phyloP scores from a whole-genome alignment of 2,329 filamentous ascomycete genomes.

The Bipolaris cookei region DNA sequence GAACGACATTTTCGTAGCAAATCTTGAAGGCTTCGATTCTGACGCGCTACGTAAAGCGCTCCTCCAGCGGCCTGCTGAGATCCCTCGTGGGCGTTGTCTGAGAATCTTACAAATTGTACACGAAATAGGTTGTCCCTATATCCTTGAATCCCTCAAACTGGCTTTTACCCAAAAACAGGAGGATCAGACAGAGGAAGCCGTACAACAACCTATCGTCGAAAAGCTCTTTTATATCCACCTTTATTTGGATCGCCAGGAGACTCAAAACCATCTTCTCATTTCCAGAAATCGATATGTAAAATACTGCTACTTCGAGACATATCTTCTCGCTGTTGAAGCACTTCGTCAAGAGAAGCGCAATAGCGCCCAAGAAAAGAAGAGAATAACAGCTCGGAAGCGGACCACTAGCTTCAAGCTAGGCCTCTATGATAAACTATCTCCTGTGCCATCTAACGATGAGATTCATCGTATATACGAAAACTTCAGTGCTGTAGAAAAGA shows the following conservation, averaged over 20 bases:
- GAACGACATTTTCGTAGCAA: not conserved
- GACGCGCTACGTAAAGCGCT: not conserved
- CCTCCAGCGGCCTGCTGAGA: constrained; percentile 1
- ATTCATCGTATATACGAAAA: constrained; percentile 2
- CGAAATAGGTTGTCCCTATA: constrained; percentile 8
- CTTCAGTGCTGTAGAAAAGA: not conserved
- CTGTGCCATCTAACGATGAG: not conserved
- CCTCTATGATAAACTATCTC: not conserved
- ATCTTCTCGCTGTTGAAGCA: constrained; percentile 11
- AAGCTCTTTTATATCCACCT: constrained; percentile 13
- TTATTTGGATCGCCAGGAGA: constrained; percentile 7
- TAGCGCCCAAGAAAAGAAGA: constrained; percentile 2
- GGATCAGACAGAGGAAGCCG: not conserved
- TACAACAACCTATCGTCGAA: constrained; percentile 6
- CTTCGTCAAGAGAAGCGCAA: constrained; percentile 2
- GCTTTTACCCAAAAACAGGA: not conserved
- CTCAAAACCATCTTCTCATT: constrained; percentile 7
- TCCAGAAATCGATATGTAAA: constrained; percentile 11
- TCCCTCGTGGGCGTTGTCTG: not conserved
- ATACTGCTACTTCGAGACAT: constrained; percentile 17
- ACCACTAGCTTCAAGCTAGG: constrained; percentile 11
- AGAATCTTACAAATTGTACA: constrained; percentile 12
- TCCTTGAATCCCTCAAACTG: constrained; percentile 8
- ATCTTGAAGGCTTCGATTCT: constrained; percentile 5
- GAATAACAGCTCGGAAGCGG: not conserved